These are phyloP conservation scores for Rhododendron simsii DNA, from an alignment of 148 eudicot species.

Conservation along the genomic window DNA sequence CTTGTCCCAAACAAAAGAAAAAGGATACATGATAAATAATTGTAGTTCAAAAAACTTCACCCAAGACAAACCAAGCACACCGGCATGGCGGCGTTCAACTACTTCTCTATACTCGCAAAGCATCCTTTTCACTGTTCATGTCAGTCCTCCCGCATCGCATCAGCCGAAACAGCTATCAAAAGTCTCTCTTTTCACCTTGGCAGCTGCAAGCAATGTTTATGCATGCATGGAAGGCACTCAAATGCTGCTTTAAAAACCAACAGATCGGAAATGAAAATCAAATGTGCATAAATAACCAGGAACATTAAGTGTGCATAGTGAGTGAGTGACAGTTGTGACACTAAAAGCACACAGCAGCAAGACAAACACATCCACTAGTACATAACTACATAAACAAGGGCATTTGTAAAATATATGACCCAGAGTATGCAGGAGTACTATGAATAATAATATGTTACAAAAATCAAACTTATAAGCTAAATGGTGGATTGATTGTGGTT, in stretches of 20 bases:
- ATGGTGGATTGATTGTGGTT: neutral
- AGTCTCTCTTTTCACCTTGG: neutral
- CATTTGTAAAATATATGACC: neutral
- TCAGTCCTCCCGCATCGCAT: neutral
- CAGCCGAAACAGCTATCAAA: neutral
- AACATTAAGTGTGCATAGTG: neutral
- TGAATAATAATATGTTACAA: neutral
- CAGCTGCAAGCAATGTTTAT: neutral
- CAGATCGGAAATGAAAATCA: neutral
- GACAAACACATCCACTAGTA: neutral
- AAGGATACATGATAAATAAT: neutral
- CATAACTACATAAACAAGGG: neutral
- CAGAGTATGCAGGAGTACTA: neutral
- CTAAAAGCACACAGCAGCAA: neutral
- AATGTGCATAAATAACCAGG: neutral
- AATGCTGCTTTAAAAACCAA: neutral
- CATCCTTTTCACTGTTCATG: neutral
- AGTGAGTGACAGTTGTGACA: neutral
- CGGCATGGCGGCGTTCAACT: neutral
- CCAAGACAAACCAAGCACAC: conserved; percentile 1
- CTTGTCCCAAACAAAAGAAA: neutral
- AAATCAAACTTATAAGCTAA: neutral
- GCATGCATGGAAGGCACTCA: neutral
- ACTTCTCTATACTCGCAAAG: neutral
- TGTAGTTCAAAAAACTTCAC: neutral